Conservation (phyloP, 768 basidiomycete genomes). For the Lactifluus pinguis region DNA sequence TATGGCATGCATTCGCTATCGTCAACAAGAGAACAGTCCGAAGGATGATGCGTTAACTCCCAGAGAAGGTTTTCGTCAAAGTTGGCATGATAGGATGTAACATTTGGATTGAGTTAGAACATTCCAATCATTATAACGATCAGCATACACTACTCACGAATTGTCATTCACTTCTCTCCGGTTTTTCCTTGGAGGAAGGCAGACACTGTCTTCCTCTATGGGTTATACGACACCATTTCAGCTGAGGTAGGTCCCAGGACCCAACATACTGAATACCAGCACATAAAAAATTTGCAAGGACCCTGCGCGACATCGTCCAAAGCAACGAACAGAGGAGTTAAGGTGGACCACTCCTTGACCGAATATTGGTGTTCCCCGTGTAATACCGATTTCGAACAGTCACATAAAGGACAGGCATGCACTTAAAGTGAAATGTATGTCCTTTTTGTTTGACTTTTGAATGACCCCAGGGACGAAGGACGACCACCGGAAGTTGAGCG, state of each 20-base stretch:
- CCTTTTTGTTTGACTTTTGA: not conserved
- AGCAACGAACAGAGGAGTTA: not conserved
- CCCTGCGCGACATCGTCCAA: not conserved
- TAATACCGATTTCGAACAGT: not conserved
- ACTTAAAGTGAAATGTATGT: not conserved
- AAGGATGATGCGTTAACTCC: too few species aligned
- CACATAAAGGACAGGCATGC: not conserved
- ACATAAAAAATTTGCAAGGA: not conserved
- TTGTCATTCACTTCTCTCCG: too few species aligned
- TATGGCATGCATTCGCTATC: too few species aligned
- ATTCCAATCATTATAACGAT: too few species aligned
- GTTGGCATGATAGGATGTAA: not conserved
- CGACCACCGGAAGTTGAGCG: too few species aligned
- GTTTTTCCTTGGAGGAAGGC: not conserved
- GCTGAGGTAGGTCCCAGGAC: not conserved
- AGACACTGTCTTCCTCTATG: not conserved
- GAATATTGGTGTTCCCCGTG: not conserved
- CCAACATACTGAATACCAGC: too few species aligned
- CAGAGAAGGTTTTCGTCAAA: not conserved
- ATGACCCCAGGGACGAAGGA: not conserved
- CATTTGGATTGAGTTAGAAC: too few species aligned
- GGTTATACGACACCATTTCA: not conserved
- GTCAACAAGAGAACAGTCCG: too few species aligned
- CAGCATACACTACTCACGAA: too few species aligned
- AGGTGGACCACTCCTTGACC: not conserved